Conservation (phyloP, 371 early-diverging fungal species). For the Rhizomucor pusillus region DNA sequence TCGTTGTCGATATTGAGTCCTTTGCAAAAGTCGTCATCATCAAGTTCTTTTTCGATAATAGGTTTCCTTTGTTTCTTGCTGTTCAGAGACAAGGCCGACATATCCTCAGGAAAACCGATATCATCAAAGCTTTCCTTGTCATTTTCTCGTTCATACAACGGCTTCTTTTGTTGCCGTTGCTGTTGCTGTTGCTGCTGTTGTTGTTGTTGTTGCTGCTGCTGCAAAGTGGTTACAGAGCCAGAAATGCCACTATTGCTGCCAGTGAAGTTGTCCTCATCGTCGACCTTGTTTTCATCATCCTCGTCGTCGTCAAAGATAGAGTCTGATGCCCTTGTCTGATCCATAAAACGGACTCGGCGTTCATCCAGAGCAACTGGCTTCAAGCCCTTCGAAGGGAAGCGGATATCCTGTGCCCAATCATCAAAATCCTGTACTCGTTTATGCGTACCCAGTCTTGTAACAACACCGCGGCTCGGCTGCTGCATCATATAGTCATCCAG, state of each 20-base stretch:
- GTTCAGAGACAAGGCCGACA: background rate
- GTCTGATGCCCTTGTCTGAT: background rate
- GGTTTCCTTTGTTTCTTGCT: background rate
- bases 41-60: background rate
- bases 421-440: slow-evolving; percentile 17
- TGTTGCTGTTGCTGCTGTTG: background rate
- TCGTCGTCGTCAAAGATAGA: background rate
- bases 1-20: slow-evolving; percentile 22
- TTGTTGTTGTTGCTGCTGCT: too few species aligned
- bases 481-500: slow-evolving; percentile 34
- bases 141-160: background rate
- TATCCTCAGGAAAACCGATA: slow-evolving; percentile 26
- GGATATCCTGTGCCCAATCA: slow-evolving; percentile 30
- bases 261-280: too few species aligned
- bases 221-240: too few species aligned
- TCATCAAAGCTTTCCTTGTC: slow-evolving; percentile 15
- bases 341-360: background rate
- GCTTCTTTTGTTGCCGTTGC: background rate
- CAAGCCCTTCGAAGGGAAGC: slow-evolving; percentile 3
- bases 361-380: background rate
- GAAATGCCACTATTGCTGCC: too few species aligned
- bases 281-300: background rate
- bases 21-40: slow-evolving; percentile 30
- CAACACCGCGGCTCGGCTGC: slow-evolving; percentile 8
- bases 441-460: slow-evolving; percentile 18